Evolutionary conservation across 2,329 filamentous ascomycete genomes (phyloP), one percentile per base, ranked within the genome.

Genomic region (Fusarium pilosicola): DNA sequence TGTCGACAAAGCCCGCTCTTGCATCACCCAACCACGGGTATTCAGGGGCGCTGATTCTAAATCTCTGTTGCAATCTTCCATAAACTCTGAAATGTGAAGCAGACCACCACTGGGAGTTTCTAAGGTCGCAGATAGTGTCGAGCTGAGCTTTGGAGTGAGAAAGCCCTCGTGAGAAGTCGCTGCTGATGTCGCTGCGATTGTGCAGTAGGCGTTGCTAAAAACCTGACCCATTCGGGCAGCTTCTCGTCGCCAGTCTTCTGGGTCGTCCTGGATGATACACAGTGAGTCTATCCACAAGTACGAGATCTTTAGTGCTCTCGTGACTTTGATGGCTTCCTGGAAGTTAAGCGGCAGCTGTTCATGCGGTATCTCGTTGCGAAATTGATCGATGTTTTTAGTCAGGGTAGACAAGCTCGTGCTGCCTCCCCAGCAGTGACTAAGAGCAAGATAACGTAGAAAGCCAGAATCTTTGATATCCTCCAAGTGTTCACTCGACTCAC

Each of bases 1-100:
- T 9, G 39, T n/a, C 2, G 66, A 49, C 0, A 68, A 45, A 12
- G 64, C 63, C 14, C 66, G 48, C 24, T 69, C 66, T 9, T 68
- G 63, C 5, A 69, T n/a, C 11, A 54, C 45, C 66, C 63, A 68
- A 1, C 66, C 66, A 3, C 66, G 75, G 10, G 63, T 70, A 58
- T 79, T 83, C 6, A 85, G 9, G 22, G 26, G 36, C 0, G 52
- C 52, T 3, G 28, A 32, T 17, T 56, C 52, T 10, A 56, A 11
- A 2, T 46, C 39, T 9, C 3, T 34, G 45, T 18, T 14, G 46
- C 64, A 70, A 2, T 67, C 48, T 14, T 65, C 65, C n/a, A 26
- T 34, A 24, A 58, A 58, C 18, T 58, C 55, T 4, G 55, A 46
- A 26, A 58, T 26, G 2, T 36, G n/a, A 18, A 58, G 17, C 3